Percentiles rank a stretch among this genome's conserved stretches.
phyloP scores from a whole-genome alignment of 768 basidiomycete species.

The Tylopilus vinaceipallidus region DNA sequence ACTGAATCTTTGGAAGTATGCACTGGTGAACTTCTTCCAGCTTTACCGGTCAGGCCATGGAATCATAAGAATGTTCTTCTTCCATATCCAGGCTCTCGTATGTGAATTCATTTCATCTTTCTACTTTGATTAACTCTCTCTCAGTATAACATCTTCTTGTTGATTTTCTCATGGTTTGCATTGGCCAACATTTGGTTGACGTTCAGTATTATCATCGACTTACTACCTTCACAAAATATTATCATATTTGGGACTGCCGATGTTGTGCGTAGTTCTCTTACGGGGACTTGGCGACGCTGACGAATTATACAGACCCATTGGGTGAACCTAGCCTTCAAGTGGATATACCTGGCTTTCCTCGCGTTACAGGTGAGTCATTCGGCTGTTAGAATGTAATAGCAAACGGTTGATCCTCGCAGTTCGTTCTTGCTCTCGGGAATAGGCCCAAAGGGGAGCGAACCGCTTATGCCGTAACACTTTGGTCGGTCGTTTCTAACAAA shows the following conservation, averaged over 20 bases:
- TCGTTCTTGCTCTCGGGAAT: conserved; percentile 73
- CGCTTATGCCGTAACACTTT: conserved; percentile 69
- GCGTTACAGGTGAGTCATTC: conserved; percentile 58
- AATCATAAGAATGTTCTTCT: conserved; percentile 92
- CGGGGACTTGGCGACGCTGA: neutral
- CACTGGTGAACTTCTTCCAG: conserved; percentile 89
- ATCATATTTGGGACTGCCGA: conserved; percentile 68
- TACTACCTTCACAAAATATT: conserved; percentile 57
- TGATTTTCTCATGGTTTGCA: conserved; percentile 93
- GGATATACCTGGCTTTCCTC: conserved; percentile 85
- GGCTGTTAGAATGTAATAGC: neutral
- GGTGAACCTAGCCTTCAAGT: conserved; percentile 80
- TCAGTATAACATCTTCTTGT: conserved; percentile 81
- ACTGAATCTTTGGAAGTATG: conserved; percentile 54
- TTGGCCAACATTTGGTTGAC: conserved; percentile 91
- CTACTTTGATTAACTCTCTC: conserved; percentile 1
- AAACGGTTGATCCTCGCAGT: conserved; percentile 32
- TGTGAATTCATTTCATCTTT: conserved; percentile 28
- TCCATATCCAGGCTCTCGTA: conserved; percentile 90
- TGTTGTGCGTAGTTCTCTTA: conserved; percentile 50
- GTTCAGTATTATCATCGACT: conserved; percentile 93
- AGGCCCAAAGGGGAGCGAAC: conserved; percentile 85
- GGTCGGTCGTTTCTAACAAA: conserved; percentile 39
- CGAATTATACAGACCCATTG: conserved; percentile 62
- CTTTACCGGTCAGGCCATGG: conserved; percentile 87